phyloP scores from a whole-genome alignment of 129 eudicot species.

The Erigeron canadensis region DNA sequence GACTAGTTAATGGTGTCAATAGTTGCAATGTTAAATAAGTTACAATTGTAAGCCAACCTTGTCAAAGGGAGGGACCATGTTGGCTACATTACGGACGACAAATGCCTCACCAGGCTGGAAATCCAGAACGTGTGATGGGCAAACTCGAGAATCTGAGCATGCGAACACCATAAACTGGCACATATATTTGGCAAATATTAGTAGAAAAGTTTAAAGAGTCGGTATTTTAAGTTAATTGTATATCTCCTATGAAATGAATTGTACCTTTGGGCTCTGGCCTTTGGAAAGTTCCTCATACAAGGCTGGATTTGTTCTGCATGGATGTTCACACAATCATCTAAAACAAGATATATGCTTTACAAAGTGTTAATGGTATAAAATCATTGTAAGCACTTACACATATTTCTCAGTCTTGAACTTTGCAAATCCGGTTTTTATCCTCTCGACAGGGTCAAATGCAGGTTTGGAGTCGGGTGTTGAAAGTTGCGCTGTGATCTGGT shows the following conservation, averaged over 20 bases:
- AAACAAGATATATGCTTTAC: background rate
- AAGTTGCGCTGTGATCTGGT: constrained; percentile 63
- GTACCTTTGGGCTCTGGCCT: constrained; percentile 97
- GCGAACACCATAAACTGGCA: constrained; percentile 91
- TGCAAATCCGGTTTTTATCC: constrained; percentile 74
- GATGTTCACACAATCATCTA: constrained; percentile 4
- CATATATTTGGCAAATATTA: background rate
- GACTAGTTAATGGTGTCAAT: constrained; percentile 5
- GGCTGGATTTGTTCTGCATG: constrained; percentile 74
- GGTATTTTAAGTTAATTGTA: too few relatives aligned
- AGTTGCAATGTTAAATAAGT: constrained; percentile 3
- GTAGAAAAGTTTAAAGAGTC: too few relatives aligned
- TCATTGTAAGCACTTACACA: constrained; percentile 37
- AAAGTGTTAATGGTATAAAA: background rate
- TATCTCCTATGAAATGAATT: background rate
- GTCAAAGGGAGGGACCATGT: constrained; percentile 88
- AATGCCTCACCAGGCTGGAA: constrained; percentile 95
- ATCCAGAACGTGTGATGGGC: constrained; percentile 87
- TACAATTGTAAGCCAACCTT: constrained; percentile 45
- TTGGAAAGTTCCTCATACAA: constrained; percentile 74
- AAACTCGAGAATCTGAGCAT: constrained; percentile 96
- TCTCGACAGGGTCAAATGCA: constrained; percentile 46
- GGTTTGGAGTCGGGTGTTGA: constrained; percentile 37
- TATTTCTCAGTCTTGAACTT: constrained; percentile 80
- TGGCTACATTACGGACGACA: constrained; percentile 87